Base-by-base conservation (phyloP, 306 rosid species). In the Vigna reflexopilosa region DNA sequence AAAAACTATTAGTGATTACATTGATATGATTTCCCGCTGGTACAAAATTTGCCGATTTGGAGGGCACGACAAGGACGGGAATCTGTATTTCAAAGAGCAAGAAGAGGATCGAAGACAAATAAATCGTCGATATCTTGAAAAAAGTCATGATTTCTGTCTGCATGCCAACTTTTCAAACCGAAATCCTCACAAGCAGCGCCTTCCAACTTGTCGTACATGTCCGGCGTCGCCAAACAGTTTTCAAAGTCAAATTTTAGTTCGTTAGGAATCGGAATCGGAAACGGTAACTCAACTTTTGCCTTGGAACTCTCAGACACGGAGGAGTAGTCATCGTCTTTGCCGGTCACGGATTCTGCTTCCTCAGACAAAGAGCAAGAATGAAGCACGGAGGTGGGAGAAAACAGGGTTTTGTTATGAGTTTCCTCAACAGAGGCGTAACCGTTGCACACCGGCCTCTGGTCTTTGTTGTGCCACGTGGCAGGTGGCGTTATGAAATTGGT, bases 41-140 rank as follows among this genome's bases (percentile, higher is more conserved):
- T 77, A 77, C 89, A 88, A 88, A 89, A 85, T 67, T 85, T 61
- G 88, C 87, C 88, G 52, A 59, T 64, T 73, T 61, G 22, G 15
- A 58, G 56, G 77, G 83, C 85, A 77, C 76, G 59, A 62, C 67
- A 70, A 54, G 13, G 67, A 77, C 84, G 72, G 73, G 77, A 56
- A 26, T 26, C 64, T 47, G 45, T 26, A 20, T 62, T 15, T 87
- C 82, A 92, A 9, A 88, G 89, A 48, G 97, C 91, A 8, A 93
- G 47, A 19, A 87, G 85, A 22, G 93, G 81, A 77, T 93, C 98
- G 2, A 90, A 79, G 40, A 78, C 80, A 76, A 96, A 93, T 5
- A 96, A 70, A 77, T 96, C 99, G 17, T 89, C 92, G 81, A 96
- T 90, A 38, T 96, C 99, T 85, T 93, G 97, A 17, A 93, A 93